These are phyloP conservation scores for Ceratocystis albifundus DNA, from an alignment of 2,329 filamentous ascomycete species.

Conservation along the genomic window DNA sequence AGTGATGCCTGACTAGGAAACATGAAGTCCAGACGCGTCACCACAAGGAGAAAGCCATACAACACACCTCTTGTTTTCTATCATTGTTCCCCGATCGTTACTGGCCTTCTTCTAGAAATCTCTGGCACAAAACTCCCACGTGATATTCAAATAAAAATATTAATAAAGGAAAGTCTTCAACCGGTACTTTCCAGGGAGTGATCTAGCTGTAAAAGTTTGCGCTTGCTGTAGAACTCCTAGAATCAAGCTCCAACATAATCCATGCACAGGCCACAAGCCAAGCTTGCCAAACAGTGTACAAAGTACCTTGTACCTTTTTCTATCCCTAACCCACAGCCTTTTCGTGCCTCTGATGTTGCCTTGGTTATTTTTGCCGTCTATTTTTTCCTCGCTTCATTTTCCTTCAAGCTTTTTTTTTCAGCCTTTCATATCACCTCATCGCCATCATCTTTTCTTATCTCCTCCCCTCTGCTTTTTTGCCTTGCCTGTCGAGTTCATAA, in stretches of 20 bases:
- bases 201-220: not conserved
- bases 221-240: not conserved
- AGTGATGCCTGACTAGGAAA: too few relatives aligned
- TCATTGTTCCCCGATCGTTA: too few relatives aligned
- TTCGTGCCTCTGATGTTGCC: conserved; percentile 4
- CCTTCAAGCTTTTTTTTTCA: conserved; percentile 1
- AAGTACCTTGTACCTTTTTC: conserved; percentile 14
- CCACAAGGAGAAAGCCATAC: too few relatives aligned
- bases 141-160: too few relatives aligned
- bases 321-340: conserved; percentile 15
- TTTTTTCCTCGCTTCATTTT: not conserved
- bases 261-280: conserved; percentile 6
- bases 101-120: too few relatives aligned
- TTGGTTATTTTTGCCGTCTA: not conserved
- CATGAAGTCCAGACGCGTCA: too few relatives aligned
- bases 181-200: not conserved
- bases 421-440: conserved; percentile 10
- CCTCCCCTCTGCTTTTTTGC: not conserved
- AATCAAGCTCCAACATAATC: not conserved
- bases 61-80: too few relatives aligned
- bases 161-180: not conserved
- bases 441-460: conserved; percentile 13
- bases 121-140: too few relatives aligned
- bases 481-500: not conserved
- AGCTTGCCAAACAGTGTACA: conserved; percentile 10